Conservation (phyloP, 306 rosid genomes). For the Trichosanthes cucumerina region DNA sequence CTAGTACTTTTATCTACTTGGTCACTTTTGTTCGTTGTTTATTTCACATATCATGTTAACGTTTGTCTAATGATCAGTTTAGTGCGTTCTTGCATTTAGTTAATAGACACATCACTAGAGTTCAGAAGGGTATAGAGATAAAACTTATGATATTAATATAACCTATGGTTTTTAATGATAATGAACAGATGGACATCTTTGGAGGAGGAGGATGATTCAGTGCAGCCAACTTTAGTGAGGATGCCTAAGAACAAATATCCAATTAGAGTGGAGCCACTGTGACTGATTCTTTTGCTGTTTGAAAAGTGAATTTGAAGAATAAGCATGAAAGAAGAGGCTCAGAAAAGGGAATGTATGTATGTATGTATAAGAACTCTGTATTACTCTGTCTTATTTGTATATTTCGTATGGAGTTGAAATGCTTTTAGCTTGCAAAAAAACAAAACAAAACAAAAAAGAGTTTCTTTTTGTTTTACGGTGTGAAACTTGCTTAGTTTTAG, state of each 20-base stretch:
- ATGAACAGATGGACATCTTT: constrained; percentile 57
- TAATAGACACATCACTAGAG: not conserved
- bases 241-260: constrained; percentile 89
- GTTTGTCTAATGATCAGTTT: too few species aligned
- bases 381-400: not conserved
- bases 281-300: not conserved
- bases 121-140: not conserved
- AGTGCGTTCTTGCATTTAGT: too few species aligned
- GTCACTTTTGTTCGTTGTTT: too few species aligned
- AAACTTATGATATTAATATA: not conserved
- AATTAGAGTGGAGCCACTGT: constrained; percentile 34
- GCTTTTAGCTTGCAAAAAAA: not conserved
- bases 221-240: constrained; percentile 76
- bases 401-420: not conserved
- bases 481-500: too few species aligned
- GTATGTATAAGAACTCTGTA: not conserved
- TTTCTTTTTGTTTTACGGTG: too few species aligned
- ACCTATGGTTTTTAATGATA: not conserved
- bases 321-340: not conserved
- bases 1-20: too few species aligned
- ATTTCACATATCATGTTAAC: too few species aligned
- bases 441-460: too few species aligned
- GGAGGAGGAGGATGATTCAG: constrained; percentile 58
- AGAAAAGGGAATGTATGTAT: not conserved
- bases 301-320: not conserved